Conservation (phyloP, 495 filamentous ascomycete species). For the Penicillium bovifimosum region DNA sequence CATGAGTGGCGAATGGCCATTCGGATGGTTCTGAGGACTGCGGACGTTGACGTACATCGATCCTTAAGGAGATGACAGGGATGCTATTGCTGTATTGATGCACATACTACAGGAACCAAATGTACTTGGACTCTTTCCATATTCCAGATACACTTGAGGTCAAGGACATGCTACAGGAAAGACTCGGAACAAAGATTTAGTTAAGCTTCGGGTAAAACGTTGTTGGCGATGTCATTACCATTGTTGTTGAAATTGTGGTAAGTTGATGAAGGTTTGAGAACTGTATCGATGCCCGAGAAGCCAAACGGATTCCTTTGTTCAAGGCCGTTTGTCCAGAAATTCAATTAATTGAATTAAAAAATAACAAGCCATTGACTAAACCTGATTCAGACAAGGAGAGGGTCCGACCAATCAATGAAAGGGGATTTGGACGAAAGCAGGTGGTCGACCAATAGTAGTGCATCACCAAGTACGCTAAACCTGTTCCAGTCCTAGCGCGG, state of each 20-base stretch:
- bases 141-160: too few species aligned
- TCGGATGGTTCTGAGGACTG: not conserved
- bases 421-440: slow-evolving; percentile 12
- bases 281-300: not conserved
- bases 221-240: too few species aligned
- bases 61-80: too few species aligned
- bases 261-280: too few species aligned
- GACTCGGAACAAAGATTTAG: too few species aligned
- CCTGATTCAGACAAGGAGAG: not conserved
- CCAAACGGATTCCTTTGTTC: not conserved
- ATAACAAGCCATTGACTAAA: not conserved
- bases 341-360: not conserved
- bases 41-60: too few species aligned
- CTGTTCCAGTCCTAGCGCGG: slow-evolving; percentile 9
- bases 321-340: not conserved
- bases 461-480: not conserved
- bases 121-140: too few species aligned
- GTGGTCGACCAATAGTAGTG: slow-evolving; percentile 10
- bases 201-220: too few species aligned
- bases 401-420: slow-evolving; percentile 7
- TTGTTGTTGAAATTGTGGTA: too few species aligned
- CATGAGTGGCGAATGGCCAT: slow-evolving; percentile 8
- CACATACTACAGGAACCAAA: too few species aligned
- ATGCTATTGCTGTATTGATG: too few species aligned
- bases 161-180: too few species aligned